phyloP scores from a whole-genome alignment of 441 rosid genomes.

The Viola pubescens region DNA sequence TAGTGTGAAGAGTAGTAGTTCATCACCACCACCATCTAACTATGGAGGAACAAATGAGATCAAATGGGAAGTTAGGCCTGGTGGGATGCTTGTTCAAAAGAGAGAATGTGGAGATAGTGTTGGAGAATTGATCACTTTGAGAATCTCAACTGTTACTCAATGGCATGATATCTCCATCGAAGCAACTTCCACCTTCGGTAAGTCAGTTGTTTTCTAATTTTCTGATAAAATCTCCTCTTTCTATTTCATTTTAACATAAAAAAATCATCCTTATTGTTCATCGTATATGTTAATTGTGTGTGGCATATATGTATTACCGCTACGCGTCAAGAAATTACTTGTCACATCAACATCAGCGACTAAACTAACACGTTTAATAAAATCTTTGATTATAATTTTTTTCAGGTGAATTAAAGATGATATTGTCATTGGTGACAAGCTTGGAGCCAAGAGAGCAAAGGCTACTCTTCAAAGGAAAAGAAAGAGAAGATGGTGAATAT shows the following conservation, averaged over 20 bases:
- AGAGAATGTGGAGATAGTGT: constrained; percentile 40
- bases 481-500: constrained; percentile 63
- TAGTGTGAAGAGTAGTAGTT: constrained; percentile 19
- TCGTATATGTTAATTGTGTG: too few species aligned
- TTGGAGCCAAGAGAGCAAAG: constrained; percentile 78
- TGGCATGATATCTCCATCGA: constrained; percentile 63
- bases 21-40: not conserved
- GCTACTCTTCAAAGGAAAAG: constrained; percentile 74
- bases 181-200: constrained; percentile 85
- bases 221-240: too few species aligned
- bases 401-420: constrained; percentile 69
- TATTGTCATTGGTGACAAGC: constrained; percentile 50
- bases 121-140: constrained; percentile 47
- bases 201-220: not conserved
- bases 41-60: constrained; percentile 39
- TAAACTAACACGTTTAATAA: too few species aligned
- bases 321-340: too few species aligned
- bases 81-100: constrained; percentile 94
- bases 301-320: too few species aligned
- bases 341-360: too few species aligned
- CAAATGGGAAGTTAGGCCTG: constrained; percentile 89
- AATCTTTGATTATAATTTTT: not conserved
- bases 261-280: too few species aligned
- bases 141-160: constrained; percentile 61
- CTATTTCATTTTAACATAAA: too few species aligned